Base-by-base conservation (phyloP, 352 stramenopile genomes). In the Globisporangium megalacanthum region DNA sequence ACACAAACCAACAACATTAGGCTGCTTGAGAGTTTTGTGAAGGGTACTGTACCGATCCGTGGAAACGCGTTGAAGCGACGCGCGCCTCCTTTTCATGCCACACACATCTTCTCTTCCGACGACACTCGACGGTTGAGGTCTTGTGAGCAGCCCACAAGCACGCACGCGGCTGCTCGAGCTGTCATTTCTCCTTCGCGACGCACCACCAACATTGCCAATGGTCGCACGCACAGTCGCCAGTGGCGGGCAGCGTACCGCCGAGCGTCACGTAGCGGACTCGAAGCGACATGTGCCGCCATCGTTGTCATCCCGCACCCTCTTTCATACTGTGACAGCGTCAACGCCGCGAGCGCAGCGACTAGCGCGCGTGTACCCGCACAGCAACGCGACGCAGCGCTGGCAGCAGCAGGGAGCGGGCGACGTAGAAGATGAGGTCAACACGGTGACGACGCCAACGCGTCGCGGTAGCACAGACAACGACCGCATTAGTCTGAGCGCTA, bases 271-370 rank as follows among this genome's bases (percentile, higher is more conserved):
- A 42, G 37, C n/a, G 13, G 15, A 17, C 29, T 4, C 11, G 33
- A 44, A 45, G n/a, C 46, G 47, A 33, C 19, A 17, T 15, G 22
- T 22, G n/a, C 37, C 11, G 19, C 54, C 20, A 42, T 22, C 13
- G 46, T 22, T 13, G 46, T 19, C 20, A 31, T 53, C 48, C 14
- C 19, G 15, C 6, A 41, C 69, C 33, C 68, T 75, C 33, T 79
- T 70, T 50, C 75, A 87, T 60, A 85, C 77, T 0, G 74, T 88
- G 19, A 80, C 75, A 20, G 68, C 77, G 13, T 78, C 77, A 3
- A 86, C 73, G 13, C 73, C 77, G 19, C 78, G 71, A 49, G 69
- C 68, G 6, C 74, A 73, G 54, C 56, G 69, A 4, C 58, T 72
- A 11, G 63, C 64, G 33, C 60, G 62, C 50, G 52, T 76, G 58